Evolutionary conservation across 352 stramenopile species (phyloP).

Genomic region (Plasmopara viticola): DNA sequence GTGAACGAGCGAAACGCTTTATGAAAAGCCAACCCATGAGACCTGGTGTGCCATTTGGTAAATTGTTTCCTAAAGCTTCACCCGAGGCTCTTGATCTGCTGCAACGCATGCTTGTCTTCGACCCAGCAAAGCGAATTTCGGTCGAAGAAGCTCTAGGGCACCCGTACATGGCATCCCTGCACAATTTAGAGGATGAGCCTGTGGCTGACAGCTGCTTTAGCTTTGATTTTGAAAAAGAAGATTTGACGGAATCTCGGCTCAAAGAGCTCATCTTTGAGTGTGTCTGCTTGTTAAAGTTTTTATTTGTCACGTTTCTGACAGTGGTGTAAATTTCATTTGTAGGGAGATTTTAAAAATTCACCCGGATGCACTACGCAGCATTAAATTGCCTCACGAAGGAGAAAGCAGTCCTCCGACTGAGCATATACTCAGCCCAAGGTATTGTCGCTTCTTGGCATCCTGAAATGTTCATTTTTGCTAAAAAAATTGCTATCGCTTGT

Average conservation of each 20-base stretch:
- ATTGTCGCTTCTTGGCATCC: not conserved
- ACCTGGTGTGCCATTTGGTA: constrained; percentile 56
- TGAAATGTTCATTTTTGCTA: not conserved
- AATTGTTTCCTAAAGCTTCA: constrained; percentile 70
- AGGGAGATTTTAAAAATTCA: constrained; percentile 76
- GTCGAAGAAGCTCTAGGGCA: constrained; percentile 90
- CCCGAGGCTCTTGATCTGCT: constrained; percentile 72
- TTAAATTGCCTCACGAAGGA: constrained; percentile 12
- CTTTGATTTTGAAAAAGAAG: constrained; percentile 87
- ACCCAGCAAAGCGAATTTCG: constrained; percentile 85
- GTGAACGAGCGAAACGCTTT: constrained; percentile 81
- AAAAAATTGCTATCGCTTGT: constrained; percentile 7
- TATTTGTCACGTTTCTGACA: not conserved
- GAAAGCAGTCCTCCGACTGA: constrained; percentile 23
- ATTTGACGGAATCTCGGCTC: constrained; percentile 70
- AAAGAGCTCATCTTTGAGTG: constrained; percentile 87
- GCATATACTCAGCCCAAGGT: constrained; percentile 57
- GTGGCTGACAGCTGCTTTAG: constrained; percentile 67
- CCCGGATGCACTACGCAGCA: constrained; percentile 32
- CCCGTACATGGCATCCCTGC: constrained; percentile 86
- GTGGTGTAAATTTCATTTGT: constrained; percentile 1
- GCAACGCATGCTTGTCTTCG: constrained; percentile 85
- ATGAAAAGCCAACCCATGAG: constrained; percentile 82
- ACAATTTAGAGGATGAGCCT: constrained; percentile 91
- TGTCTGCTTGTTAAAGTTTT: constrained; percentile 10